phyloP scores from a whole-genome alignment of 2,329 filamentous ascomycete genomes.

The Cladosporium oxysporum region DNA sequence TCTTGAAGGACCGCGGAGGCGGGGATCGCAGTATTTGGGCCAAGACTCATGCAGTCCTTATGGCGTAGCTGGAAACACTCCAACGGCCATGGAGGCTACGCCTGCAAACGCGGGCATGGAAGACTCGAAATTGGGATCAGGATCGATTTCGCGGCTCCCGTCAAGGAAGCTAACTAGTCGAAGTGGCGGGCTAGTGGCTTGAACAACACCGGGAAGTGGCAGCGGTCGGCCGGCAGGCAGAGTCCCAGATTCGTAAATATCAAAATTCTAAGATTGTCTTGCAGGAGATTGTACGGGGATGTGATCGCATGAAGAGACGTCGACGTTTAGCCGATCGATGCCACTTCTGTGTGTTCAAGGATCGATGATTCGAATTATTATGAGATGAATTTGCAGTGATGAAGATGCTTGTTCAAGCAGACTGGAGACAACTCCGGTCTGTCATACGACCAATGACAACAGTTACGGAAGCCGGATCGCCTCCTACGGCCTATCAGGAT shows the following conservation, averaged over 20 bases:
- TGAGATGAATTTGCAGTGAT: not conserved
- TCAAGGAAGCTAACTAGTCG: slow-evolving; percentile 1
- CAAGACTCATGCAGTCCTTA: slow-evolving; percentile 9
- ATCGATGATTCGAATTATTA: not conserved
- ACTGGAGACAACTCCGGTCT: not conserved
- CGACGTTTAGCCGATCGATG: not conserved
- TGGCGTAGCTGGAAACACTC: not conserved
- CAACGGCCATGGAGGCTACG: not conserved
- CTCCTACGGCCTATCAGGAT: not conserved
- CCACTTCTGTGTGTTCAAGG: not conserved
- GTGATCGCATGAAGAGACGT: not conserved
- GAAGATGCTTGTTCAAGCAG: not conserved
- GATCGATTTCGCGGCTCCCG: not conserved
- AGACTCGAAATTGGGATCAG: not conserved
- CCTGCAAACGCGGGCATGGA: not conserved
- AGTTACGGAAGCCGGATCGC: not conserved
- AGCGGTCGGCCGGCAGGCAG: not conserved
- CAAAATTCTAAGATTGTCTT: not conserved
- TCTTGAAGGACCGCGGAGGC: slow-evolving; percentile 6
- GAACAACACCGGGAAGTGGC: not conserved
- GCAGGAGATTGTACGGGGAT: not conserved
- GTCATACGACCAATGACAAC: not conserved
- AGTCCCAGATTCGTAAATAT: not conserved
- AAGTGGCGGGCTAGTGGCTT: slow-evolving; percentile 4
- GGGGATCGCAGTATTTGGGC: slow-evolving; percentile 7